Base-by-base conservation (phyloP, 2,329 filamentous ascomycete species). In the Sporothrix luriei region DNA sequence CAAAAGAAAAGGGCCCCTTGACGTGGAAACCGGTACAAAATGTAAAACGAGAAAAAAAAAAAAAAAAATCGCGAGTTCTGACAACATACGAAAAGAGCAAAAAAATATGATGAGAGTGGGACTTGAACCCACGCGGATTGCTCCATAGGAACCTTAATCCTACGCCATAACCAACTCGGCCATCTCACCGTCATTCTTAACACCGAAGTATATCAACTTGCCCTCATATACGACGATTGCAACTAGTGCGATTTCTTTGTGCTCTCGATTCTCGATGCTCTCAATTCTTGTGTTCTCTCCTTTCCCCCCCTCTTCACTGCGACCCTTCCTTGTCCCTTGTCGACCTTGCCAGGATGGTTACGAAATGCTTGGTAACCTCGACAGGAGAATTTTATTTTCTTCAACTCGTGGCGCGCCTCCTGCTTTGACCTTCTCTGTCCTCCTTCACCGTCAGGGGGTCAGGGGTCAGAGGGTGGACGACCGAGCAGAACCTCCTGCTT, bases 61-160 rank as follows among this genome's bases (percentile, higher is more conserved):
- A 46, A 59, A 59, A 48, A 10, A 68, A n/a, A 1, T 19, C 29
- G 1, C 13, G n/a, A 59, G 33, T 10, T 1, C 1, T n/a, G 24
- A 4, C 48, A 57, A 57, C 48, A n/a, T n/a, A n/a, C n/a, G n/a
- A 57, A 67, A 57, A 4, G n/a, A n/a, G n/a, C 4, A 38, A 46
- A 48, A 67, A 59, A 59, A 24, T 3, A 68, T 65, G 62, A 65
- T 65, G 49, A 68, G 69, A 71, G 69, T 71, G 69, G 69, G 69
- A 71, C 66, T 79, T 76, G 78, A 79, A 79, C 78, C 78, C 78
- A 79, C 78, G 78, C 76, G 77, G 78, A 74, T 74, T 74, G 71
- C 73, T 74, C 73, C 73, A 74, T 72, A 74, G 72, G 70, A 72
- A 78, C 74, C 74, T 74, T 75, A 74, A 75, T 74, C 74, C 73